Evolutionary conservation across 139 green algal species (phyloP).

Genomic region (Zygnema circumcarinatum): DNA sequence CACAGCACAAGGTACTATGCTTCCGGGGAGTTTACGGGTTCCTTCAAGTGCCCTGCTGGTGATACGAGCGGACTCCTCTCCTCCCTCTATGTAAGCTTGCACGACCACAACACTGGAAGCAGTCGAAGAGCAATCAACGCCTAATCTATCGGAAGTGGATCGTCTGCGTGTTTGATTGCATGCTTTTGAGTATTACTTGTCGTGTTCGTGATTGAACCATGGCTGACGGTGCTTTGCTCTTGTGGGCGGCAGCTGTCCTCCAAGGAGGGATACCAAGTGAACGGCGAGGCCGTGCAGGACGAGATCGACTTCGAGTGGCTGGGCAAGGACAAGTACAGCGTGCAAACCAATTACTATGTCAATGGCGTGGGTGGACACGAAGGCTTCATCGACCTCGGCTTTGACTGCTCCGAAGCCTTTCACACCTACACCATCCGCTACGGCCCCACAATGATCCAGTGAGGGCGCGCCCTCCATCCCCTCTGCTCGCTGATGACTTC

Average conservation of each 20-base stretch:
- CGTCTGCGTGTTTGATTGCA: neutral
- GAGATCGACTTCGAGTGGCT: conserved; percentile 57
- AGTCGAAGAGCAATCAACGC: neutral
- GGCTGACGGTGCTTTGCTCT: neutral
- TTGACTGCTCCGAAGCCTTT: conserved; percentile 39
- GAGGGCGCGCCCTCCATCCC: neutral
- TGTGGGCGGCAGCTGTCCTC: conserved; percentile 33
- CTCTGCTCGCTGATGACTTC: neutral
- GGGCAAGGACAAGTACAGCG: conserved; percentile 33
- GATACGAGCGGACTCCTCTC: conserved; percentile 15
- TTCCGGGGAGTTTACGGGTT: conserved; percentile 16
- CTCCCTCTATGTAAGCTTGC: conserved; percentile 40
- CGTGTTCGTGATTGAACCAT: neutral
- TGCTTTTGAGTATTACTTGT: neutral
- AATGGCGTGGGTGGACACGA: conserved; percentile 36
- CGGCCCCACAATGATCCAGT: neutral
- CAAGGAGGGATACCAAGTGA: neutral
- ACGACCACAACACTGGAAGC: neutral
- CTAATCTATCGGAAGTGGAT: conserved; percentile 6
- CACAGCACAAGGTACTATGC: conserved; percentile 19
- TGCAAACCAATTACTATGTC: conserved; percentile 53
- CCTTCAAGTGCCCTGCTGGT: conserved; percentile 44
- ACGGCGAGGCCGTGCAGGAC: neutral
- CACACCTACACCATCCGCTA: conserved; percentile 45
- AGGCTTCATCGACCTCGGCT: conserved; percentile 21